phyloP scores from a whole-genome alignment of 2,329 filamentous ascomycete genomes.

The Aspergillus japonicus region DNA sequence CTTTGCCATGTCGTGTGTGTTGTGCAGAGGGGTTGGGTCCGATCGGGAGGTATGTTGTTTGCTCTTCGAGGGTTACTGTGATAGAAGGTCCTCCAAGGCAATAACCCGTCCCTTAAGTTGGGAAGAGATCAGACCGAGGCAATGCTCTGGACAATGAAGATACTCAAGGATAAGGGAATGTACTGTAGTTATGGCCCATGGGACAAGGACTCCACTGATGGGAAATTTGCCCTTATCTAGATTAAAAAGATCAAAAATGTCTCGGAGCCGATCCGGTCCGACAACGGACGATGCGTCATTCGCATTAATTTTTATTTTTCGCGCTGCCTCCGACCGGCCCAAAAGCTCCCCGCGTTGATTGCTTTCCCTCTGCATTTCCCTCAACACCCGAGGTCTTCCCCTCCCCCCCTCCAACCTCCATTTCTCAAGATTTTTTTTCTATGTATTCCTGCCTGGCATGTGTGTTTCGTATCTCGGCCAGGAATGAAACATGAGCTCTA shows the following conservation, averaged over 20 bases:
- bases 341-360: background rate
- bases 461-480: background rate
- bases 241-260: background rate
- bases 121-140: no score
- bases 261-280: background rate
- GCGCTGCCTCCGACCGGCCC: background rate
- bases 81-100: no score
- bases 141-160: background rate
- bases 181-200: background rate
- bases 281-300: constrained; percentile 4
- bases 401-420: background rate
- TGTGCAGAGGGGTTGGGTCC: no score
- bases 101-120: no score
- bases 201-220: background rate
- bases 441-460: background rate
- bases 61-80: no score
- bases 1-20: no score
- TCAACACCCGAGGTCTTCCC: background rate
- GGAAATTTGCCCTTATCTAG: background rate
- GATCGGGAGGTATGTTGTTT: no score
- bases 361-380: background rate
- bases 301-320: background rate
- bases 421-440: background rate
- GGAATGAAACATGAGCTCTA: constrained; percentile 36
- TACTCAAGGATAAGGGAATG: no score